Conservation (phyloP, 306 rosid genomes). For the Biancaea sappan region DNA sequence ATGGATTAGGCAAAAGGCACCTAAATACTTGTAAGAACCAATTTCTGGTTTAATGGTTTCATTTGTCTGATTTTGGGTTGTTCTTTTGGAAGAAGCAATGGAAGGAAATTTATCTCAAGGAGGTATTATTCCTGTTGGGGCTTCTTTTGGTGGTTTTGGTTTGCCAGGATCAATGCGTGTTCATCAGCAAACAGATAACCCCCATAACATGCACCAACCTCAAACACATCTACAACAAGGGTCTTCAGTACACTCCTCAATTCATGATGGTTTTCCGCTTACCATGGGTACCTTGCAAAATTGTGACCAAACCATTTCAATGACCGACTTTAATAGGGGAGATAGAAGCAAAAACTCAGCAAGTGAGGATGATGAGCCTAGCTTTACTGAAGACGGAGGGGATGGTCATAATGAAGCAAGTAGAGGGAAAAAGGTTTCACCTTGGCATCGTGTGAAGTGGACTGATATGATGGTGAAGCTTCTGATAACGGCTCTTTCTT, state of each 20-base stretch:
- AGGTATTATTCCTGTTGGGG: constrained; percentile 66
- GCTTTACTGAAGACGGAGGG: constrained; percentile 64
- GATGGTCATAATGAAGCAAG: constrained; percentile 59
- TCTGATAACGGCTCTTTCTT: constrained; percentile 83
- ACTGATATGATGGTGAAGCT: constrained; percentile 93
- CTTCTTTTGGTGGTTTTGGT: constrained; percentile 72
- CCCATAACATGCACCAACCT: constrained; percentile 56
- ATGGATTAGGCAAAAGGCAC: too few relatives aligned
- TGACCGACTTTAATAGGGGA: constrained; percentile 62
- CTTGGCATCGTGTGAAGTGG: constrained; percentile 96
- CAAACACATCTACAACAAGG: constrained; percentile 63
- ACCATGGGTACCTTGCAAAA: constrained; percentile 61
- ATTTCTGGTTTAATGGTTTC: constrained; percentile 31
- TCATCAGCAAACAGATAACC: constrained; percentile 52
- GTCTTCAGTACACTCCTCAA: constrained; percentile 48
- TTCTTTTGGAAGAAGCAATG: constrained; percentile 56
- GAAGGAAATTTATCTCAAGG: constrained; percentile 82
- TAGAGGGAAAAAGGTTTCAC: constrained; percentile 66
- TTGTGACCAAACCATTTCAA: constrained; percentile 57
- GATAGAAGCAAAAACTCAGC: constrained; percentile 72
- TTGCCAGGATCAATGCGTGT: constrained; percentile 63
- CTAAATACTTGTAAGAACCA: constrained; percentile 5
- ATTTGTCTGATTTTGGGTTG: constrained; percentile 41
- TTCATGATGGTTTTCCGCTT: constrained; percentile 68
- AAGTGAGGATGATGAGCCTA: constrained; percentile 78